These are phyloP conservation scores for Epichloe uncinata DNA, from an alignment of 2,329 filamentous ascomycete species.

Conservation along the genomic window DNA sequence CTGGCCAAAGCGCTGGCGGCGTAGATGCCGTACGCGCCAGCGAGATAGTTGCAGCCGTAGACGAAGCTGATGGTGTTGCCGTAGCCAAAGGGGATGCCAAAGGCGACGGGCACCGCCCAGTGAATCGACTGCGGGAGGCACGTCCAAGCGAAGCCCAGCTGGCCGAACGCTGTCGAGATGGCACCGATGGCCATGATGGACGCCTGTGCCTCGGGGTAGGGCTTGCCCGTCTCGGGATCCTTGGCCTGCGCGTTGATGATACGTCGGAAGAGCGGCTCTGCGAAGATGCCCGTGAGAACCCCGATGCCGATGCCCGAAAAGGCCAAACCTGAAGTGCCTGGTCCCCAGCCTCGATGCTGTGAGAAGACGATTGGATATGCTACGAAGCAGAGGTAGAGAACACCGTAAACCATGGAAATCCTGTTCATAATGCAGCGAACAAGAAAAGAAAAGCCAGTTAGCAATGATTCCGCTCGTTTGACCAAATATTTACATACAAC, in stretches of 20 bases:
- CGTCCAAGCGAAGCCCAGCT: constrained; percentile 83
- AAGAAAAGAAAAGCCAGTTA: too few relatives aligned
- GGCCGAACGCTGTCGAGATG: constrained; percentile 59
- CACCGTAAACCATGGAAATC: constrained; percentile 74
- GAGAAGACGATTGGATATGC: constrained; percentile 79
- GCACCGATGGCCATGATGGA: constrained; percentile 68
- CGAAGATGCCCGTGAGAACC: constrained; percentile 44
- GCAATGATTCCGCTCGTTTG: not conserved
- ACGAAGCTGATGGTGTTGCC: constrained; percentile 73
- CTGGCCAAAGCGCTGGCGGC: constrained; percentile 69
- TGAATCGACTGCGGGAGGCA: constrained; percentile 64
- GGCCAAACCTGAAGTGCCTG: constrained; percentile 60
- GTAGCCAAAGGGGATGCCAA: constrained; percentile 65
- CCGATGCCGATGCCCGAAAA: constrained; percentile 61
- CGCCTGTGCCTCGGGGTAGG: constrained; percentile 68
- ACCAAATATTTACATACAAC: not conserved
- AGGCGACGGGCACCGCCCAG: constrained; percentile 68
- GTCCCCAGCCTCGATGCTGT: constrained; percentile 60
- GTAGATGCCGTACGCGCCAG: constrained; percentile 67
- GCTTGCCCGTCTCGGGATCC: constrained; percentile 62
- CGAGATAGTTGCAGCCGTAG: constrained; percentile 69
- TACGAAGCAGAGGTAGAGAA: constrained; percentile 82
- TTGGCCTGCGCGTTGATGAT: constrained; percentile 65
- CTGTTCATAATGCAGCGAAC: constrained; percentile 20
- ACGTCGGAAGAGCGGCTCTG: constrained; percentile 59